These are phyloP conservation scores for Rhodosporidiobolus odoratus DNA, from an alignment of 768 basidiomycete genomes.

Conservation along the genomic window DNA sequence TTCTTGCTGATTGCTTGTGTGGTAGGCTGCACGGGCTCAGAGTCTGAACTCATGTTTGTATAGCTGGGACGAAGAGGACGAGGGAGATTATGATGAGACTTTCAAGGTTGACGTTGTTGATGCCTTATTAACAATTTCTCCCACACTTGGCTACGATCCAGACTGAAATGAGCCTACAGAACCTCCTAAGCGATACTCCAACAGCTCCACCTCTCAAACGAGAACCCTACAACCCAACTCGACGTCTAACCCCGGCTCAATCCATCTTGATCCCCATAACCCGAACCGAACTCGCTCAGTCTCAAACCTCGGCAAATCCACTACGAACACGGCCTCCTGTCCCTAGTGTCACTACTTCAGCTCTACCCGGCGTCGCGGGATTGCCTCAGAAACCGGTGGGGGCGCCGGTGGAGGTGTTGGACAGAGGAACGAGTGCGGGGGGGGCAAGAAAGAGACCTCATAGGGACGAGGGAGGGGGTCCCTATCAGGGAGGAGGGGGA, in stretches of 20 bases:
- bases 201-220: no score
- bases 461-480: not conserved
- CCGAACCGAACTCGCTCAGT: constrained; percentile 56
- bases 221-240: constrained; percentile 21
- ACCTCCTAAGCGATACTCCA: not conserved
- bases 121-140: not conserved
- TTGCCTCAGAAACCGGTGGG: constrained; percentile 10
- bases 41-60: not conserved
- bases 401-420: not conserved
- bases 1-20: not conserved
- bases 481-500: not conserved
- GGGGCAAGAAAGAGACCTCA: constrained; percentile 1
- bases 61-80: not conserved
- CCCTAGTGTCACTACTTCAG: not conserved
- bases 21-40: not conserved
- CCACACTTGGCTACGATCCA: not conserved
- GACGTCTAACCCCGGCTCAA: constrained; percentile 20
- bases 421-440: not conserved
- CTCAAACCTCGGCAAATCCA: constrained; percentile 42
- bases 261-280: constrained; percentile 51
- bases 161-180: constrained; percentile 5
- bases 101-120: not conserved
- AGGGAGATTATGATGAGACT: not conserved
- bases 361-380: not conserved
- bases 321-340: constrained; percentile 5